Percentiles rank a stretch among this genome's conserved stretches.
phyloP scores from a whole-genome alignment of 2,329 filamentous ascomycete species.

The Purpureocillium takamizusanense region DNA sequence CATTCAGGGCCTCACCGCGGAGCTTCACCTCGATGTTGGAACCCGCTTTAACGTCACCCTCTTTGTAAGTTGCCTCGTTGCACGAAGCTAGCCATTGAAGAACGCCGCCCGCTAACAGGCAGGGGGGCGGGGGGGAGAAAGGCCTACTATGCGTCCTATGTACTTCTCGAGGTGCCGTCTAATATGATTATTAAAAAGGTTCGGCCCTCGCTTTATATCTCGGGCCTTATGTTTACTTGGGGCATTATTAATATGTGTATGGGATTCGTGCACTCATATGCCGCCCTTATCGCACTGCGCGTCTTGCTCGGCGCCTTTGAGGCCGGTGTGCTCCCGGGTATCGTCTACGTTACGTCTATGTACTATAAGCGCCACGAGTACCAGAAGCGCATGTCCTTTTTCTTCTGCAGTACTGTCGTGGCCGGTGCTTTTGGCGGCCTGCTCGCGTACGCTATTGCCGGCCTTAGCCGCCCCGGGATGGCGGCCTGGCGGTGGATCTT shows the following conservation, averaged over 20 bases:
- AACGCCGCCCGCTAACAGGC: too few species aligned
- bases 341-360: conserved; percentile 35
- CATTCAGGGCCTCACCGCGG: too few species aligned
- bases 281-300: conserved; percentile 20
- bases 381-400: conserved; percentile 33
- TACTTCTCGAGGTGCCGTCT: too few species aligned
- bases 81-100: too few species aligned
- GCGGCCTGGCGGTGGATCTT: too few species aligned
- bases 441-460: conserved; percentile 26
- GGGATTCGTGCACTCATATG: conserved; percentile 23
- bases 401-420: conserved; percentile 31
- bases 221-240: conserved; percentile 27
- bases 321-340: conserved; percentile 22
- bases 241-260: conserved; percentile 26
- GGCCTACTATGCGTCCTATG: too few species aligned
- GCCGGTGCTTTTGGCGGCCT: conserved; percentile 35
- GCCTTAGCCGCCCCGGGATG: too few species aligned
- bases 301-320: conserved; percentile 31
- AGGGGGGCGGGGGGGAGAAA: too few species aligned
- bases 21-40: too few species aligned
- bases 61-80: too few species aligned
- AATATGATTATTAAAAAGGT: conserved; percentile 23
- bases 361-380: conserved; percentile 40
- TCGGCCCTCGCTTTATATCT: conserved; percentile 26
- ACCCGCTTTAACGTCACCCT: too few species aligned